Conservation (phyloP, 176 grass and related monocot species). For the Juncus inflexus region DNA sequence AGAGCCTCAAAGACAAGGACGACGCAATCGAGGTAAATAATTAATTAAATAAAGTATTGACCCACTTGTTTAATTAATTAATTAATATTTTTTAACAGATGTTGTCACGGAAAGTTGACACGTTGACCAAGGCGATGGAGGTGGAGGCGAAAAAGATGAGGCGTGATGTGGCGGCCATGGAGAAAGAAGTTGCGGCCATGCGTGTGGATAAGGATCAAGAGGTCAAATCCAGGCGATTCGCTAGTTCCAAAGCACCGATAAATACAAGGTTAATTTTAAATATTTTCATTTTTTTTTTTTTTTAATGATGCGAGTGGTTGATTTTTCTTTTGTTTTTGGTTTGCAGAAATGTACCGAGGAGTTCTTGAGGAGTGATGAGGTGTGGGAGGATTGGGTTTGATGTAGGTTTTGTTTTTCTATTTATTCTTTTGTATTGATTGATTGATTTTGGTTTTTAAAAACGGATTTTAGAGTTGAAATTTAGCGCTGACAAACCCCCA, state of each 20-base stretch:
- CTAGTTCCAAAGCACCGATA: constrained; percentile 60
- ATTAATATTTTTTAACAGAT: constrained; percentile 40
- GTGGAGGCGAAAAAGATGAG: constrained; percentile 98
- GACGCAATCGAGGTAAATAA: constrained; percentile 82
- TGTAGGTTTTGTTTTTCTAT: not conserved
- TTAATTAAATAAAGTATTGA: not conserved
- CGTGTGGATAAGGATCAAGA: constrained; percentile 76
- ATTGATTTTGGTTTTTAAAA: constrained; percentile 3
- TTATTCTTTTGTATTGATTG: constrained; percentile 2
- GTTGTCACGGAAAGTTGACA: constrained; percentile 88
- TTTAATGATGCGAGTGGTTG: constrained; percentile 1
- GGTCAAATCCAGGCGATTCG: constrained; percentile 53
- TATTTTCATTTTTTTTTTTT: not conserved
- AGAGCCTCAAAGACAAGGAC: constrained; percentile 89
- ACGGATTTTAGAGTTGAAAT: constrained; percentile 22
- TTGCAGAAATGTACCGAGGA: constrained; percentile 46
- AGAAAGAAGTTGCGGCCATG: constrained; percentile 83
- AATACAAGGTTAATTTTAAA: constrained; percentile 36
- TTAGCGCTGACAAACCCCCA: constrained; percentile 21
- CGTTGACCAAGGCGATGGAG: constrained; percentile 85
- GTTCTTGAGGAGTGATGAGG: constrained; percentile 39
- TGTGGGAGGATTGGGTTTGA: constrained; percentile 5
- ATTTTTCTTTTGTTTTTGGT: constrained; percentile 19
- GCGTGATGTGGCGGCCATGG: constrained; percentile 75
- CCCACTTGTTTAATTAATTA: not conserved